phyloP scores from a whole-genome alignment of 495 filamentous ascomycete genomes.

The Penicillium fimorum region DNA sequence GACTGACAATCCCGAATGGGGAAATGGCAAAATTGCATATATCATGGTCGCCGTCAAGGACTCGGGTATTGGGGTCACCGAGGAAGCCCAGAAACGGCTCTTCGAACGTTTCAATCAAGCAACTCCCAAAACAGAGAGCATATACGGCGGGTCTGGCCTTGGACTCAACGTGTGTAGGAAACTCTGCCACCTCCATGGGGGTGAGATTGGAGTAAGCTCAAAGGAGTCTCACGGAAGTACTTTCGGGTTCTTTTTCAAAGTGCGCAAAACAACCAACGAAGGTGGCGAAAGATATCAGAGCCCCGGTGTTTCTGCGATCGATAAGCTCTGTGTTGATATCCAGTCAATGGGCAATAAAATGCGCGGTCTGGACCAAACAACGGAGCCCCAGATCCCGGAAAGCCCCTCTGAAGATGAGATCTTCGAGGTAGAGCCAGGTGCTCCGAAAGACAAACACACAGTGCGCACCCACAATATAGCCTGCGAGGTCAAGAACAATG shows the following conservation, averaged over 20 bases:
- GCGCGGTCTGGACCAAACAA: constrained; percentile 7
- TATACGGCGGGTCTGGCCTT: constrained; percentile 80
- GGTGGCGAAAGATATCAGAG: constrained; percentile 28
- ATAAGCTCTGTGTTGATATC: constrained; percentile 23
- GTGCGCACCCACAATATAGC: constrained; percentile 8
- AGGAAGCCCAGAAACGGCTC: constrained; percentile 68
- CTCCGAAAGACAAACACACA: constrained; percentile 4
- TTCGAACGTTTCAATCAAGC: constrained; percentile 84
- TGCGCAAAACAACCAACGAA: constrained; percentile 38
- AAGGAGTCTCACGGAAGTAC: constrained; percentile 71
- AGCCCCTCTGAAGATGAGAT: constrained; percentile 7
- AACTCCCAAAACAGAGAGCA: constrained; percentile 71
- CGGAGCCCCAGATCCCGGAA: constrained; percentile 7
- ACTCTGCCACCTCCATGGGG: constrained; percentile 77
- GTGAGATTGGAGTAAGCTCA: constrained; percentile 77
- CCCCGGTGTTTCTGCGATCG: constrained; percentile 16
- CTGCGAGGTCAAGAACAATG: not conserved
- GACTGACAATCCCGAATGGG: constrained; percentile 62
- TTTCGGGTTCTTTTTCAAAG: constrained; percentile 80
- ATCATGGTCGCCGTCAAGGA: constrained; percentile 75
- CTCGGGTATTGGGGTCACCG: constrained; percentile 72
- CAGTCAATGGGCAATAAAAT: constrained; percentile 21
- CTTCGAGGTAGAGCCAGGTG: constrained; percentile 4
- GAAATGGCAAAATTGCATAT: constrained; percentile 62
- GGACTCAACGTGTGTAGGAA: constrained; percentile 79